Base-by-base conservation (phyloP, 805 yeast genomes). In the Spathaspora girioi region DNA sequence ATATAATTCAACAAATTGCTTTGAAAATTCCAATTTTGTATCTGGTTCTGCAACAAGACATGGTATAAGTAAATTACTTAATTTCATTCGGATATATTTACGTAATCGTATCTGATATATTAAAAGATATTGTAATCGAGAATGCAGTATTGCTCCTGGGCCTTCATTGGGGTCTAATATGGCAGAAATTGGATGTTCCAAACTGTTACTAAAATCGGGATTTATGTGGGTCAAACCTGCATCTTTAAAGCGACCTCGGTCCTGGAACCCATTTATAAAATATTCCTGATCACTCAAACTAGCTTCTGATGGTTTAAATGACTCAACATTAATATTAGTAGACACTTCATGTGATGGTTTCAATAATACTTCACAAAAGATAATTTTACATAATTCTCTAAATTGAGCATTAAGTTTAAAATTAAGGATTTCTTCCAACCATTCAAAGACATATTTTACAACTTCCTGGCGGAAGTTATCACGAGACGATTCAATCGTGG, bases 91-190 rank as follows among this genome's bases (percentile, higher is more conserved):
- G 7, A 78, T 59, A 3, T 59, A 56, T 51, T 84, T 83, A 68
- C 83, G 73, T 32, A 78, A 77, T 56, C 94, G 72, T 38, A 80
- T 73, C 54, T 87, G 88, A 52, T 85, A 79, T 52, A 73, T 76
- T 38, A 86, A 65, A 19, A 87, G 58, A 57, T 71, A 75, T 61
- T 86, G 91, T 11, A 87, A 60, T 57, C 89, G 73, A 14, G 88
- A 75, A 27, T 62, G 54, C n/a, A 54, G 52, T 15, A 63, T 20
- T 7, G 67, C 66, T 14, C 56, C 47, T 29, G 65, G 60, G 32
- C 56, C 55, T 27, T 46, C 40, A 11, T 48, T 45, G 7, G 57
- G 52, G 9, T 56, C 54, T 15, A 62, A 50, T 2, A 61, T 50
- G 6, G 50, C 49, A 29, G 51, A 54, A 6, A 48, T 49, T 8